Percentiles rank a stretch among this genome's conserved stretches.
Conservation (phyloP, 176 grass and related monocot species). For the Sorghum bicolor region Sorghum_bicolor_NCBIv3 NC_012872.2:2038001-2038500, state of each 20-base stretch:
- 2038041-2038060: conserved; percentile 67
- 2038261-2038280: conserved; percentile 61
- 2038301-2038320: conserved; percentile 76
- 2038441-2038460: conserved; percentile 80
- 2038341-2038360: conserved; percentile 68
- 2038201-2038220: conserved; percentile 38
- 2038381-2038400: conserved; percentile 59
- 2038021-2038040: conserved; percentile 63
- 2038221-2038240: conserved; percentile 67
- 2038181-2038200: conserved; percentile 33
- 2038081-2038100: not conserved
- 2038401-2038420: conserved; percentile 78
- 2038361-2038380: conserved; percentile 86
- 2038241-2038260: conserved; percentile 73
- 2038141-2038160: conserved; percentile 49
- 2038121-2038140: conserved; percentile 62
- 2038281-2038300: conserved; percentile 66
- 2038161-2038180: conserved; percentile 72
- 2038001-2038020: conserved; percentile 68
- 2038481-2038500: conserved; percentile 57
- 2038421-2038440: conserved; percentile 86
- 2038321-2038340: conserved; percentile 51
- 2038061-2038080: conserved; percentile 64
- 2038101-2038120: conserved; percentile 43
- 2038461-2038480: conserved; percentile 63